Conservation (phyloP, 441 rosid species). For the Oxalis stricta region DNA sequence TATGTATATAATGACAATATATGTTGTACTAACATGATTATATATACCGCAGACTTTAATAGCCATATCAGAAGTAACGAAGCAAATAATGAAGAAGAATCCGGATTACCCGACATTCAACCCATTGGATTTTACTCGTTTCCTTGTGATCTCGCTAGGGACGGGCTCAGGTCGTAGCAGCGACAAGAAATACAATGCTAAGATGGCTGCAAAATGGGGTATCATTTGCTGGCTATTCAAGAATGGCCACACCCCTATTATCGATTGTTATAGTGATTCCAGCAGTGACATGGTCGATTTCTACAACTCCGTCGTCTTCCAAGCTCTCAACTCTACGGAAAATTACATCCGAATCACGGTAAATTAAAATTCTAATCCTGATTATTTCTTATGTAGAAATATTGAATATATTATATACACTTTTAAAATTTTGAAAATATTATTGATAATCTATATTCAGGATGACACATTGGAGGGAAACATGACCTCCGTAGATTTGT, state of each 20-base stretch:
- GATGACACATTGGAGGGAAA: no score
- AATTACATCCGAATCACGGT: slow-evolving; percentile 41
- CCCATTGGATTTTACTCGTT: slow-evolving; percentile 23
- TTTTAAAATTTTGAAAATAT: no score
- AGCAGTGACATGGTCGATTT: slow-evolving; percentile 30
- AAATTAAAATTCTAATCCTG: slow-evolving; percentile 9
- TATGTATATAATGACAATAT: neutral
- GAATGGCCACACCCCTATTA: slow-evolving; percentile 21
- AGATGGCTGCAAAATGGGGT: slow-evolving; percentile 40
- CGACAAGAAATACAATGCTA: slow-evolving; percentile 16
- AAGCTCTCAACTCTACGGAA: slow-evolving; percentile 25
- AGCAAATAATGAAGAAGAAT: slow-evolving; percentile 19
- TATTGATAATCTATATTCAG: no score
- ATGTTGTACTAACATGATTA: neutral
- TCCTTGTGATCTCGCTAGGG: slow-evolving; percentile 39
- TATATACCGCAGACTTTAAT: slow-evolving; percentile 29
- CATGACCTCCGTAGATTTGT: no score
- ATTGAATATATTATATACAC: no score
- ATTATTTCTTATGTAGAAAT: no score
- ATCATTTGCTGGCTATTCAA: slow-evolving; percentile 26
- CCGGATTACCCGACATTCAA: slow-evolving; percentile 19
- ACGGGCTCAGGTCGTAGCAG: slow-evolving; percentile 23
- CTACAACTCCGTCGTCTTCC: slow-evolving; percentile 22
- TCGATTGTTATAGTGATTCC: slow-evolving; percentile 26
- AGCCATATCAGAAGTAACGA: slow-evolving; percentile 30